Base-by-base conservation (phyloP, 1,284 basidiomycete species). In the Neonothopanus nambi region DNA sequence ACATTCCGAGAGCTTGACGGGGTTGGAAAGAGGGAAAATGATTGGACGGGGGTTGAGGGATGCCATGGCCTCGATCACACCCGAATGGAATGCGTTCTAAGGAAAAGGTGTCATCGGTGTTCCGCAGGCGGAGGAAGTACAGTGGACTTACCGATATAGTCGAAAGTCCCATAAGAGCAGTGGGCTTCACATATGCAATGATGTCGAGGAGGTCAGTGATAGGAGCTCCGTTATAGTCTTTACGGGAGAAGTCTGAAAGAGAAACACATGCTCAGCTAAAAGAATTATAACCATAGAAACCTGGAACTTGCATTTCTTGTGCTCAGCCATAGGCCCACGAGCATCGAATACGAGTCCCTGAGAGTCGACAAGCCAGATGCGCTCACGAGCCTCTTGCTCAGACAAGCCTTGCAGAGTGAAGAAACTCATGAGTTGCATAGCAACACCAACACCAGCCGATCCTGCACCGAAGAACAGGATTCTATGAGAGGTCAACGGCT, bases 11-110 rank as follows among this genome's bases (percentile, higher is more conserved):
- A 94, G 83, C 45, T 81, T 78, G 44, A 92, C 88, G 26, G 95
- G 95, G 75, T 98, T 98, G 33, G 91, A 94, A n/a, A 98, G 84
- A 45, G 95, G 93, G 81, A 98, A 97, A 69, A 98, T 86, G 76
- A 97, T 95, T 23, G 95, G 95, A 20, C 87, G 82, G 18, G 83
- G 76, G 74, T 96, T 97, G 61, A 91, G 77, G 46, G 82, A 78
- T n/a, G 88, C 84, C 93, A 98, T 95, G 11, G 81, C 75, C 61
- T 84, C 77, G 57, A 98, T 83, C 51, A 94, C 87, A 11, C 80
- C 74, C 54, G 87, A 78, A 56, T 78, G 82, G 74, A 98, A 98
- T 1, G 93, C 90, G 44, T 87, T 86, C 74, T 82, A 54, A 5
- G 40, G 43, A 54, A 24, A 42, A 36, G 12, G 15, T 20, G 38